Conservation (phyloP, 768 basidiomycete species). For the Hydnum rufescens region DNA sequence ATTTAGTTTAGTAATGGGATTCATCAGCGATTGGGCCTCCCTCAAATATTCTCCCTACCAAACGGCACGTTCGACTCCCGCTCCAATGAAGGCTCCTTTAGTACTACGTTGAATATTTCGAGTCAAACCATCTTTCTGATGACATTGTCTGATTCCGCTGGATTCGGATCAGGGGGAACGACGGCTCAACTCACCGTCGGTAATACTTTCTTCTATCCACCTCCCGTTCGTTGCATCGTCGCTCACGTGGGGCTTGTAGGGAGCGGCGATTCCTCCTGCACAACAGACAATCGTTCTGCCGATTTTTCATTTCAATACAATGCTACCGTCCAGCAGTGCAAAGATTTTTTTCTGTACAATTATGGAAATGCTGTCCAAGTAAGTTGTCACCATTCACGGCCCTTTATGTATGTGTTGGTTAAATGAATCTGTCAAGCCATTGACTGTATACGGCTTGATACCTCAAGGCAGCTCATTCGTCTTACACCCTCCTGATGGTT, state of each 20-base stretch:
- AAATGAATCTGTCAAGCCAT: too few relatives aligned
- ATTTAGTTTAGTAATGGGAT: neutral
- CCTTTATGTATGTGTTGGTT: too few relatives aligned
- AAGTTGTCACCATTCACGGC: too few relatives aligned
- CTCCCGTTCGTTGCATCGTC: neutral
- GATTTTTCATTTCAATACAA: slow-evolving; percentile 6
- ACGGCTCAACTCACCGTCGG: slow-evolving; percentile 5
- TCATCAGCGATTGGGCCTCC: slow-evolving; percentile 5
- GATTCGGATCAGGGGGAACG: slow-evolving; percentile 9
- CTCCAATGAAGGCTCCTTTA: slow-evolving; percentile 6
- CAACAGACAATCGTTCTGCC: neutral
- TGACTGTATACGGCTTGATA: slow-evolving; percentile 3
- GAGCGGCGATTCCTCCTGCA: slow-evolving; percentile 6
- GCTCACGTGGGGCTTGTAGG: neutral
- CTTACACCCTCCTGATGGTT: slow-evolving; percentile 1
- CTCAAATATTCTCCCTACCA: slow-evolving; percentile 6
- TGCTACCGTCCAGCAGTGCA: slow-evolving; percentile 9
- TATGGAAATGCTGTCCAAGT: too few relatives aligned
- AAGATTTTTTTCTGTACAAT: slow-evolving; percentile 2
- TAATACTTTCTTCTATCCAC: too few relatives aligned
- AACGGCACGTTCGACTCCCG: neutral
- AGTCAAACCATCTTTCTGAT: slow-evolving; percentile 7
- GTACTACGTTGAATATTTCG: slow-evolving; percentile 1
- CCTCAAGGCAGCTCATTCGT: slow-evolving; percentile 5
- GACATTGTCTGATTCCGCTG: slow-evolving; percentile 9